Conservation (phyloP, 495 filamentous ascomycete species). For the Talaromyces ruber region DNA sequence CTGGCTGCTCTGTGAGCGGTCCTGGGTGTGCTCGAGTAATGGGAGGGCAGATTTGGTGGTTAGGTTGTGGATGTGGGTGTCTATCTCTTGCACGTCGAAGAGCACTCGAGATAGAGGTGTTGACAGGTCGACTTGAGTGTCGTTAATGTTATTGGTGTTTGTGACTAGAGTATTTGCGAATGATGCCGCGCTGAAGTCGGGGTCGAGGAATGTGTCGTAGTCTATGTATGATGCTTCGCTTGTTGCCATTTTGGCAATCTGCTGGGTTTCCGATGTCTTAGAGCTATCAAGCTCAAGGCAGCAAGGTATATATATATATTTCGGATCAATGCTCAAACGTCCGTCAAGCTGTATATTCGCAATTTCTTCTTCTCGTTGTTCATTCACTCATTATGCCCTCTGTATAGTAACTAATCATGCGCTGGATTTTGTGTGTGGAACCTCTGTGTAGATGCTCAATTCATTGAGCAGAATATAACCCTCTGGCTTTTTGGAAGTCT, state of each 20-base stretch:
- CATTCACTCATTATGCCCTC: background rate
- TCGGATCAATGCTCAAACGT: background rate
- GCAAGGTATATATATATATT: background rate
- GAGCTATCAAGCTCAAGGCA: background rate
- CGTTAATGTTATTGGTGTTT: slow-evolving; percentile 83
- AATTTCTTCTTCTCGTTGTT: background rate
- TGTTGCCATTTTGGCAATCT: slow-evolving; percentile 23
- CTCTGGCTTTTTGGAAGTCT: background rate
- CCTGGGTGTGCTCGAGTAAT: slow-evolving; percentile 68
- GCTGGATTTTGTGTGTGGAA: background rate
- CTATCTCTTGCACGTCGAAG: slow-evolving; percentile 95
- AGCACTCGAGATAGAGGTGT: slow-evolving; percentile 90
- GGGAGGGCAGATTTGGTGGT: slow-evolving; percentile 79
- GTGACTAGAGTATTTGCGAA: slow-evolving; percentile 88
- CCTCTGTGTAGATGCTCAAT: background rate
- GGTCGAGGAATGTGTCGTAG: slow-evolving; percentile 85
- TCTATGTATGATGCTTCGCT: slow-evolving; percentile 79
- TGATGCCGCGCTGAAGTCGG: slow-evolving; percentile 64
- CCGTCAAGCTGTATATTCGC: background rate
- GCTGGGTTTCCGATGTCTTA: background rate
- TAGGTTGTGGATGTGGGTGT: slow-evolving; percentile 86
- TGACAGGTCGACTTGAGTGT: slow-evolving; percentile 83
- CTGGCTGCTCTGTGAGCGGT: slow-evolving; percentile 58
- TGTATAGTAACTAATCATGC: background rate
- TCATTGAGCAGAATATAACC: background rate